Base-by-base conservation (phyloP, 73 alveolate species). In the Paramecium sexaurelia region DNA sequence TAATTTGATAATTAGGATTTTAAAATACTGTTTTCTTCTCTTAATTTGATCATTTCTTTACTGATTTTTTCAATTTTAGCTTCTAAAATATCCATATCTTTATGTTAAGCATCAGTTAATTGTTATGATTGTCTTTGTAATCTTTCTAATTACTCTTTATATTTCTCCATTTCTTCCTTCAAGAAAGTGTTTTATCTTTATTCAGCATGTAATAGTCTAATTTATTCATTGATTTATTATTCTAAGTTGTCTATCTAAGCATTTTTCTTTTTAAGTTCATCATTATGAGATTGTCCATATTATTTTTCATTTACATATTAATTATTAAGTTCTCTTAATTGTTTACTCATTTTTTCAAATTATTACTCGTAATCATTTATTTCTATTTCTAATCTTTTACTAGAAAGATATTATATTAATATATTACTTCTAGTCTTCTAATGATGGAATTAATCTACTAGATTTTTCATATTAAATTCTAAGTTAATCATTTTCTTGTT, bases 71-170 rank as follows among this genome's bases (percentile, higher is more conserved):
- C 90, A 41, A 78, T 45, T 78, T 78, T 78, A 78, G 90, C 68
- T 24, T 78, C 90, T 40, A 78, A 78, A 7, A 78, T 43, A 43
- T 78, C 90, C 43, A 78, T 29, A 43, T 78, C 90, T 24, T 78
- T 78, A 78, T 78, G 90, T 43, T 78, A 78, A 26, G 90, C 90
- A 39, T 37, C 90, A n/a, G 90, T 78, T 43, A 78, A 36, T 37
- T 40, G 13, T 41, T 78, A 24, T 4, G 75, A 41, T 45, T 78
- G 20, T 45, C 32, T 39, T 78, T 78, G 9, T 24, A 78, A 19
- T 78, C 55, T 78, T 78, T 78, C 90, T 29, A 78, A 26, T 33
- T 29, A 39, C 6, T 78, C 90, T 78, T 78, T 78, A 78, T 78
- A 39, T 7, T 20, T 78, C 19, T 78, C 90, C 71, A 78, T 37